Percentiles rank a stretch among this genome's conserved stretches.
These are phyloP conservation scores for Neurospora crassa DNA, from an alignment of 2,329 filamentous ascomycete species.

Conservation along the genomic window DNA sequence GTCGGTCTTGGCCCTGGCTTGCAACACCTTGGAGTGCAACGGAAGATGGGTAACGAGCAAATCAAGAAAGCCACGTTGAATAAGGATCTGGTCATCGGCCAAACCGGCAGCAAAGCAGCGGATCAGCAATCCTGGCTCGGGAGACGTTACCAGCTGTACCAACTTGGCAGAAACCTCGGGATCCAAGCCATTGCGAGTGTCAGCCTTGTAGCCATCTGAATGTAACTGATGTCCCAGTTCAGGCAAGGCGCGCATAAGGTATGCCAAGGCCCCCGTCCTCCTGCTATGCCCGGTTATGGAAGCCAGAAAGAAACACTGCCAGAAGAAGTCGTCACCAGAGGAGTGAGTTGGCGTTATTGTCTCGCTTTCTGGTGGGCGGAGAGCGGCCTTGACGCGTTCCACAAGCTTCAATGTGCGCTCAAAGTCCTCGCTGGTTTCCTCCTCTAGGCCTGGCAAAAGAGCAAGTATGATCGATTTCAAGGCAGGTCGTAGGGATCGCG, in stretches of 20 bases:
- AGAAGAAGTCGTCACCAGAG: constrained; percentile 78
- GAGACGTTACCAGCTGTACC: constrained; percentile 63
- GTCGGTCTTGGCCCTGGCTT: constrained; percentile 58
- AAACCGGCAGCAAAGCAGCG: constrained; percentile 89
- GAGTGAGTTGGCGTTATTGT: constrained; percentile 42
- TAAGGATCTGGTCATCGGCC: constrained; percentile 76
- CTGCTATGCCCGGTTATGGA: constrained; percentile 82
- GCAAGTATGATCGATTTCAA: constrained; percentile 84
- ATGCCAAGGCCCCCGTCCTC: constrained; percentile 79
- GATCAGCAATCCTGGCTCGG: constrained; percentile 83
- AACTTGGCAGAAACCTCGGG: constrained; percentile 43
- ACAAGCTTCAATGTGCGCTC: constrained; percentile 74
- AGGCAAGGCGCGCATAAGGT: constrained; percentile 70
- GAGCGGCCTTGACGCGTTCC: constrained; percentile 63
- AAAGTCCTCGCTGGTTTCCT: constrained; percentile 96
- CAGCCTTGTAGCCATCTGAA: constrained; percentile 23
- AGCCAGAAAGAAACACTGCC: constrained; percentile 94
- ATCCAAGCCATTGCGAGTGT: constrained; percentile 26
- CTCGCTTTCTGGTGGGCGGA: constrained; percentile 45
- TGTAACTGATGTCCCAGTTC: constrained; percentile 44
- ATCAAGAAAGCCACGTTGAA: constrained; percentile 90
- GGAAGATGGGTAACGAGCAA: constrained; percentile 84
- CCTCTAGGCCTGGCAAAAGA: constrained; percentile 84
- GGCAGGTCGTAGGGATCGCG: constrained; percentile 67
- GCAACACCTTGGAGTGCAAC: constrained; percentile 71